Conservation (phyloP, 2,329 filamentous ascomycete species). For the Pseudovirgaria hyperparasitica region DNA sequence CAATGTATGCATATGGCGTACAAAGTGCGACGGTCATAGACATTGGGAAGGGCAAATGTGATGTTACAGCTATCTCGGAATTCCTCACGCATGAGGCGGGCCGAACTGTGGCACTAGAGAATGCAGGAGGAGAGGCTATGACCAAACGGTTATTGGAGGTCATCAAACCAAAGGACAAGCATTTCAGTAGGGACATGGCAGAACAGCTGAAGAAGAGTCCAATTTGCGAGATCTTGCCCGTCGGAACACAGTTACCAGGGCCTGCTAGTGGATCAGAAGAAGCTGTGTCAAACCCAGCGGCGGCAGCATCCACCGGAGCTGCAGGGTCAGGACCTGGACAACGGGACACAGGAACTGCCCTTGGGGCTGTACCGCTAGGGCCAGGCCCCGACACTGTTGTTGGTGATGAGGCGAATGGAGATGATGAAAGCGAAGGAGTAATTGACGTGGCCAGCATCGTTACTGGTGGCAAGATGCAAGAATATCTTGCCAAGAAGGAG, state of each 20-base stretch:
- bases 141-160: slow-evolving; percentile 60
- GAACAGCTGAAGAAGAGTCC: slow-evolving; percentile 52
- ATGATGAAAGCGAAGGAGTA: slow-evolving; percentile 56
- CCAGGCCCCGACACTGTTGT: slow-evolving; percentile 43
- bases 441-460: slow-evolving; percentile 78
- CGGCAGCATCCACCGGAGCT: slow-evolving; percentile 43
- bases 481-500: slow-evolving; percentile 73
- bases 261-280: slow-evolving; percentile 25
- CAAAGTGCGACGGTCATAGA: slow-evolving; percentile 77
- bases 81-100: slow-evolving; percentile 61
- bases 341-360: slow-evolving; percentile 24
- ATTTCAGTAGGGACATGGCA: slow-evolving; percentile 49
- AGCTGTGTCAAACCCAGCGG: slow-evolving; percentile 37
- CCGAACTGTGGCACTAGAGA: slow-evolving; percentile 45
- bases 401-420: slow-evolving; percentile 35
- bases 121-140: slow-evolving; percentile 79
- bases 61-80: slow-evolving; percentile 82
- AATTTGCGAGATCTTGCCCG: slow-evolving; percentile 48
- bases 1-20: slow-evolving; percentile 68
- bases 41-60: slow-evolving; percentile 82
- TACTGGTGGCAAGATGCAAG: slow-evolving; percentile 65
- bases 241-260: slow-evolving; percentile 40
- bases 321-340: slow-evolving; percentile 31
- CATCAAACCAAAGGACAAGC: slow-evolving; percentile 40
- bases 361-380: slow-evolving; percentile 35